Conservation (phyloP, 2,329 filamentous ascomycete species). For the Elsinoe perseae region DNA sequence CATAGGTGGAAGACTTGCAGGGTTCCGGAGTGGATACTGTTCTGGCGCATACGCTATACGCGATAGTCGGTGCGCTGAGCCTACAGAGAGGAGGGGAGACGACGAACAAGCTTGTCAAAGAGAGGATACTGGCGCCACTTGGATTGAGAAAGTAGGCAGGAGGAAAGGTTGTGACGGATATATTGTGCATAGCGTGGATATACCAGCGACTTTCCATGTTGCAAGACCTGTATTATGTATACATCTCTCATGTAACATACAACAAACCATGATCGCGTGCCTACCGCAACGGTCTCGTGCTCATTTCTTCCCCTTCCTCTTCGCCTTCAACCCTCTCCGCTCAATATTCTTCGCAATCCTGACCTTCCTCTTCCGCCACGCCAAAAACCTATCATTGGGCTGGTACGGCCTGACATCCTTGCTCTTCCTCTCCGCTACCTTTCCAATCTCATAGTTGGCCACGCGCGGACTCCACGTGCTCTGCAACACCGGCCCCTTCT, state of each 20-base stretch:
- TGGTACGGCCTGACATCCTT: constrained; percentile 50
- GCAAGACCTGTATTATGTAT: constrained; percentile 14
- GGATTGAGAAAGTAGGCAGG: constrained; percentile 23
- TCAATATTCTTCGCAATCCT: constrained; percentile 45
- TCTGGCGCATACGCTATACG: constrained; percentile 68
- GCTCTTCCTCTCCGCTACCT: constrained; percentile 53
- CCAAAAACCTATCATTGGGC: constrained; percentile 53
- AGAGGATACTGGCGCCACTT: constrained; percentile 59
- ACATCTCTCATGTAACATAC: background rate
- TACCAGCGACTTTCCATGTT: background rate
- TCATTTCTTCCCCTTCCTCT: constrained; percentile 15
- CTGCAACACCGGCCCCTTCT: constrained; percentile 8
- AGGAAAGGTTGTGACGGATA: background rate
- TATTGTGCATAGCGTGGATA: constrained; percentile 7
- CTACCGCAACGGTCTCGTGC: no score
- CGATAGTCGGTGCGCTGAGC: constrained; percentile 82
- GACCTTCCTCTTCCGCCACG: constrained; percentile 54
- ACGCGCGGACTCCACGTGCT: constrained; percentile 4
- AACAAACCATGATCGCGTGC: background rate
- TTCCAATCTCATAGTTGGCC: constrained; percentile 61
- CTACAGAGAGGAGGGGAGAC: constrained; percentile 76
- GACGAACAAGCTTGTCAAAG: constrained; percentile 65
- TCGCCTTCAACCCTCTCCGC: constrained; percentile 38
- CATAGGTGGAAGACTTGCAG: constrained; percentile 57
- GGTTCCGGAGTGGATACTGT: constrained; percentile 68